A percentile compares a stretch with the other conserved stretches of the same genome.
These are phyloP conservation scores for Orbilia brochopaga DNA, from an alignment of 2,329 filamentous ascomycete species.

Conservation along the genomic window DNA sequence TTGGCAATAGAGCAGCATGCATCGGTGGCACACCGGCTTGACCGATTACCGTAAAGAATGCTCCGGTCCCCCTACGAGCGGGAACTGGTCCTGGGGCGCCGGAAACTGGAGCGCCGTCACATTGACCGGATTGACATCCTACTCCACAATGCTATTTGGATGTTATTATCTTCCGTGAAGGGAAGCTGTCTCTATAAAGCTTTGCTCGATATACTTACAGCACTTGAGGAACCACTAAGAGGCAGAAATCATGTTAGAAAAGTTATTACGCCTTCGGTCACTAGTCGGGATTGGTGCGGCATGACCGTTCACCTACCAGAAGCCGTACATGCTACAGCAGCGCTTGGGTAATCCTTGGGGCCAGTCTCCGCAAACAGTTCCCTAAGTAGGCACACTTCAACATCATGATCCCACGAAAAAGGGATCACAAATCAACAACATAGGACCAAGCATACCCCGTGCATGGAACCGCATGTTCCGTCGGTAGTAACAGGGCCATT, in stretches of 20 bases:
- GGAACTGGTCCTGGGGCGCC: conserved; percentile 59
- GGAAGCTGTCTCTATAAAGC: conserved; percentile 54
- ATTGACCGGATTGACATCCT: conserved; percentile 66
- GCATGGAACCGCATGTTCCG: conserved; percentile 64
- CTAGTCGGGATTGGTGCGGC: not conserved
- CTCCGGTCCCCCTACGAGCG: conserved; percentile 51
- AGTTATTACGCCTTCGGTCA: not conserved
- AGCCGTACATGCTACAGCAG: conserved; percentile 67
- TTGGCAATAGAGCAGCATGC: conserved; percentile 67
- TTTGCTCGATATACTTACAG: conserved; percentile 46
- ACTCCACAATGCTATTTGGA: conserved; percentile 62
- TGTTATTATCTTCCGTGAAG: not conserved
- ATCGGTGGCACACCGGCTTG: conserved; percentile 68
- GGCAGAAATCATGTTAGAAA: conserved; percentile 49
- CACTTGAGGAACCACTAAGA: conserved; percentile 38
- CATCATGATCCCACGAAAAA: not conserved
- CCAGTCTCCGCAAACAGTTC: conserved; percentile 64
- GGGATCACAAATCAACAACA: no score
- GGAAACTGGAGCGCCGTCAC: conserved; percentile 61
- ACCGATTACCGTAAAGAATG: conserved; percentile 62
- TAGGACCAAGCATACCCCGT: conserved; percentile 55
- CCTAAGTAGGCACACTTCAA: conserved; percentile 30
- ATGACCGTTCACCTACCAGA: conserved; percentile 57
- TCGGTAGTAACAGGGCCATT: conserved; percentile 60
- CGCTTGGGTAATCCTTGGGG: conserved; percentile 58